These are phyloP conservation scores for Iberis amara DNA, from an alignment of 441 rosid species.

Conservation along the genomic window DNA sequence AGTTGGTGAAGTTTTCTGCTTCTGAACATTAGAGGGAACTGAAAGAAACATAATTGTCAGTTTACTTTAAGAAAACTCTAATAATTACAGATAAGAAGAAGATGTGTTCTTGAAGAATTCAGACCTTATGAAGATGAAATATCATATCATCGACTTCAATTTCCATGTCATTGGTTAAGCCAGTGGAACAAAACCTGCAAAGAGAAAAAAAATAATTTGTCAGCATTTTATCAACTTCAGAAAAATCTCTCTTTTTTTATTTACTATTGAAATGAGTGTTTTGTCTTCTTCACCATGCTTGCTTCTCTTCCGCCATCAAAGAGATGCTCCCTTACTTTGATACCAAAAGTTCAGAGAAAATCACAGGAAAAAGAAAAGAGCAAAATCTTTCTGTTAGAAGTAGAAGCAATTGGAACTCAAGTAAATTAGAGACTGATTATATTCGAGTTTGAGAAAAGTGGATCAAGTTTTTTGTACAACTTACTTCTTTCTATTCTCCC, in stretches of 20 bases:
- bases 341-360: too few species aligned
- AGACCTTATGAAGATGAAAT: conserved; percentile 65
- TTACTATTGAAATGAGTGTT: neutral
- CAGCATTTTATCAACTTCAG: too few species aligned
- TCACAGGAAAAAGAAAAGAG: conserved; percentile 2
- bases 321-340: neutral
- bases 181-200: conserved; percentile 66
- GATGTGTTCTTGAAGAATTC: neutral
- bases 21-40: conserved; percentile 74
- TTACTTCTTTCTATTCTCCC: conserved; percentile 13
- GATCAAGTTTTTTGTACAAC: too few species aligned
- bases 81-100: neutral
- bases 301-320: conserved; percentile 70
- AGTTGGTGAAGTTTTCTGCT: conserved; percentile 52
- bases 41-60: conserved; percentile 2
- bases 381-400: neutral
- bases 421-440: too few species aligned
- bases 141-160: conserved; percentile 61
- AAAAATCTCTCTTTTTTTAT: too few species aligned
- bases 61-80: neutral
- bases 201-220: neutral
- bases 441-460: too few species aligned
- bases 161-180: conserved; percentile 64
- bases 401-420: too few species aligned
- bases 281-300: conserved; percentile 68